A percentile compares a stretch with the other conserved stretches of the same genome.
Conservation (phyloP, 805 yeast genomes). For the Cyberlindnera petersonii region DNA sequence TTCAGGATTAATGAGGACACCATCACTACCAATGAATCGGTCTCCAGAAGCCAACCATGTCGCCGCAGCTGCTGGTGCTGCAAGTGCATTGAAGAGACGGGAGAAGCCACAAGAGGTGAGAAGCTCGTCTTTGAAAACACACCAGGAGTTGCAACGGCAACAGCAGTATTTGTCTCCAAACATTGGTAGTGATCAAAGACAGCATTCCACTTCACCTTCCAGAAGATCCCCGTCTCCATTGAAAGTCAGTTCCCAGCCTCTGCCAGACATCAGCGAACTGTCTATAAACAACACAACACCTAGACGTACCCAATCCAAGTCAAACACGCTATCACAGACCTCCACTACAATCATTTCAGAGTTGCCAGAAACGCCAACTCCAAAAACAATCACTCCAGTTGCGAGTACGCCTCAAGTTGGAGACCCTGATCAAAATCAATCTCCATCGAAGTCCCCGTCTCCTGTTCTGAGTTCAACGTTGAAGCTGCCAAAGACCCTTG, state of each 20-base stretch:
- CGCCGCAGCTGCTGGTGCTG: slow-evolving; percentile 27
- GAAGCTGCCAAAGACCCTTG: slow-evolving; percentile 1
- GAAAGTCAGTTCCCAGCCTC: slow-evolving; percentile 2
- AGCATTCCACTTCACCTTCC: neutral
- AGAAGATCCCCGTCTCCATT: slow-evolving; percentile 21
- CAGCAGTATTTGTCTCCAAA: slow-evolving; percentile 1
- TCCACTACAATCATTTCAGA: neutral
- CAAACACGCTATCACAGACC: slow-evolving; percentile 5
- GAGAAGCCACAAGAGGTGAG: slow-evolving; percentile 8
- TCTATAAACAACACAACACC: slow-evolving; percentile 1
- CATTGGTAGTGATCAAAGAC: neutral
- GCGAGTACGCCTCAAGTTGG: neutral
- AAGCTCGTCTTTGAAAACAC: slow-evolving; percentile 6
- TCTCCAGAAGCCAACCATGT: slow-evolving; percentile 3
- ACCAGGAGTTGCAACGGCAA: slow-evolving; percentile 3
- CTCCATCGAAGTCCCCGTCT: slow-evolving; percentile 3
- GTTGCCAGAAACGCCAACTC: neutral
- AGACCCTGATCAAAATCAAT: neutral
- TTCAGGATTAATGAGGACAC: slow-evolving; percentile 7
- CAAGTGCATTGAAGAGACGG: slow-evolving; percentile 19
- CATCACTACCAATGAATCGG: slow-evolving; percentile 12
- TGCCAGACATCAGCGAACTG: slow-evolving; percentile 19
- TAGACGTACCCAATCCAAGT: slow-evolving; percentile 2
- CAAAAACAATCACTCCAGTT: slow-evolving; percentile 1
- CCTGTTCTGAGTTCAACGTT: slow-evolving; percentile 10